A percentile compares a stretch with the other conserved stretches of the same genome.
These are phyloP conservation scores for Canavalia ensiformis DNA, from an alignment of 306 rosid species.

Conservation along the genomic window DNA sequence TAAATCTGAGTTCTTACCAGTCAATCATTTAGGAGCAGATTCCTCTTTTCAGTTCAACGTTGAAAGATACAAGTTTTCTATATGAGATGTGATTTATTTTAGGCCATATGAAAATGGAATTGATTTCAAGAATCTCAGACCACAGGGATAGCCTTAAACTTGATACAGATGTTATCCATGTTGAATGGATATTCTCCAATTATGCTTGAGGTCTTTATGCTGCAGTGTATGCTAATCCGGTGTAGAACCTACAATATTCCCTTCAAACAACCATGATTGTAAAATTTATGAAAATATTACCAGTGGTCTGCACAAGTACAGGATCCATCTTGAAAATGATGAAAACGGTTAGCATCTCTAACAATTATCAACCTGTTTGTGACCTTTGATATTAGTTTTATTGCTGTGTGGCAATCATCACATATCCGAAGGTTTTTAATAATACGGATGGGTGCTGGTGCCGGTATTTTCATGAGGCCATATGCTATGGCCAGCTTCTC, in stretches of 20 bases:
- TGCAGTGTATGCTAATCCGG: constrained; percentile 5
- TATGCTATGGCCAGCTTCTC: constrained; percentile 87
- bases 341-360: constrained; percentile 83
- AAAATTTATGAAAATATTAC: constrained; percentile 48
- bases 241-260: constrained; percentile 21
- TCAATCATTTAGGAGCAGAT: not conserved
- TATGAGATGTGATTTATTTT: not conserved
- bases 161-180: constrained; percentile 12
- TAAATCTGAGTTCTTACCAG: not conserved
- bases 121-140: constrained; percentile 15
- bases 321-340: constrained; percentile 75
- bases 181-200: constrained; percentile 9
- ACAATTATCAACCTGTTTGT: constrained; percentile 68
- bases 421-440: constrained; percentile 84
- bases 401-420: constrained; percentile 80
- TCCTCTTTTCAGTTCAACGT: not conserved
- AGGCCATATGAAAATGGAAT: not conserved
- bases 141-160: not conserved
- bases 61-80: constrained; percentile 27
- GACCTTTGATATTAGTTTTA: constrained; percentile 73
- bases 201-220: constrained; percentile 5
- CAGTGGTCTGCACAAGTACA: constrained; percentile 82
- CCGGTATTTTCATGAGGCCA: constrained; percentile 72
- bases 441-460: constrained; percentile 73
- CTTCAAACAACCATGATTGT: not conserved